A percentile compares a stretch with the other conserved stretches of the same genome.
Evolutionary conservation across 352 stramenopile species (phyloP).

Genomic region (Pilasporangium apinafurcum): DNA sequence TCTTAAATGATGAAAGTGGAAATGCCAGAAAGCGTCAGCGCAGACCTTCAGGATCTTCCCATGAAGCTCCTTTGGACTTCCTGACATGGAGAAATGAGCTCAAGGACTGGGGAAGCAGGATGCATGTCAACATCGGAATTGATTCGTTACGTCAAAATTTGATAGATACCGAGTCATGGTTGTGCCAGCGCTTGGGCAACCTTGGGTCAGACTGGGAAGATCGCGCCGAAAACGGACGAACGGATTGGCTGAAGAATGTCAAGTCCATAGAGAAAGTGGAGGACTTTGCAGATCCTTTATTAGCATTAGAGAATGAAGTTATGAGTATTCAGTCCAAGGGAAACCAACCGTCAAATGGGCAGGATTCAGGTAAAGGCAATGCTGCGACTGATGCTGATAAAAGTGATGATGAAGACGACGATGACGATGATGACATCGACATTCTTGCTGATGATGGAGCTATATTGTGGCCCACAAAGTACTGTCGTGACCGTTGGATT

Average conservation of each 20-base stretch:
- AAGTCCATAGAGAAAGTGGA: constrained; percentile 21
- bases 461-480: constrained; percentile 64
- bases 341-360: background rate
- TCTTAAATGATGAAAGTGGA: constrained; percentile 53
- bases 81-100: constrained; percentile 53
- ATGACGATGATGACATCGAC: constrained; percentile 76
- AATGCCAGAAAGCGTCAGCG: constrained; percentile 34
- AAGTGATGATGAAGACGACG: constrained; percentile 20
- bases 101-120: constrained; percentile 44
- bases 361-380: background rate
- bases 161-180: constrained; percentile 47
- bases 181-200: constrained; percentile 54
- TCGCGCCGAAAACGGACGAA: constrained; percentile 18
- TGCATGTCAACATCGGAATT: constrained; percentile 24
- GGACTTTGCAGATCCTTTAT: constrained; percentile 31
- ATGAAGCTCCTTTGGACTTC: constrained; percentile 21
- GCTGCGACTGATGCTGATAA: background rate
- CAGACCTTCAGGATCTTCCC: constrained; percentile 1
- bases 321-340: constrained; percentile 29
- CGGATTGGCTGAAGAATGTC: constrained; percentile 44
- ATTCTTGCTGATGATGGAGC: constrained; percentile 44
- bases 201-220: constrained; percentile 61
- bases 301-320: constrained; percentile 61
- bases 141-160: constrained; percentile 55
- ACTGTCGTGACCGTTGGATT: constrained; percentile 70